Evolutionary conservation across 176 grass and related monocot species (phyloP), one percentile per base, ranked within the genome.

Genomic region (Paspalum vaginatum): DNA sequence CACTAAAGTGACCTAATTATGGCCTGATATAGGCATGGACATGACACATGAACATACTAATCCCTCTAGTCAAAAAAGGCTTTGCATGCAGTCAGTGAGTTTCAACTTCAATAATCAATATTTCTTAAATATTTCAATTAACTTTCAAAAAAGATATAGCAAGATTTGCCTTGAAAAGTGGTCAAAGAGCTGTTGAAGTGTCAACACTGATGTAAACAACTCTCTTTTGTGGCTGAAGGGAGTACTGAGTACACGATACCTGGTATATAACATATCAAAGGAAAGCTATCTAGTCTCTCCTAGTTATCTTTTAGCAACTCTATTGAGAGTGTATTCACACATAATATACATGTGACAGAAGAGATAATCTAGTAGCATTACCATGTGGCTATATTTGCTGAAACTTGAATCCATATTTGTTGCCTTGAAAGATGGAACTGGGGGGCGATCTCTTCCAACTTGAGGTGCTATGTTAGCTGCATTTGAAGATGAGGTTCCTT

Each of bases 371-470:
- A 59, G 21, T 42, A 74, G 56, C 45, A 55, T 85, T 91, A 88
- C 89, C 89, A 88, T 85, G 27, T 68, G 44, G 50, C 77, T 82
- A 25, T 68, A 39, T 73, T 85, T 88, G 65, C 73, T 84, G 60
- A 85, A 64, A 67, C 66, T 78, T 69, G 78, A 65, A 71, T 81
- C 81, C 8, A 73, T 39, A 78, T 73, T 85, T 61, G 52, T 77
- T 72, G 72, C 72, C 38, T 73, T 85, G 70, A 82, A 81, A 47
- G 73, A 72, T 53, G 81, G 85, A 44, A 85, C 74, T 52, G 72
- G 71, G 44, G 81, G 77, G 25, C 81, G 82, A 78, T 84, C 82
- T 54, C 73, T 76, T 69, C 72, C 46, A 79, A 67, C 66, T 74
- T 77, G 77, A 72, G 72, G 61, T 73, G 67, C 59, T 45, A 73